phyloP scores from a whole-genome alignment of 192 early-diverging fungal genomes.

The Umbelopsis sp. region DNA sequence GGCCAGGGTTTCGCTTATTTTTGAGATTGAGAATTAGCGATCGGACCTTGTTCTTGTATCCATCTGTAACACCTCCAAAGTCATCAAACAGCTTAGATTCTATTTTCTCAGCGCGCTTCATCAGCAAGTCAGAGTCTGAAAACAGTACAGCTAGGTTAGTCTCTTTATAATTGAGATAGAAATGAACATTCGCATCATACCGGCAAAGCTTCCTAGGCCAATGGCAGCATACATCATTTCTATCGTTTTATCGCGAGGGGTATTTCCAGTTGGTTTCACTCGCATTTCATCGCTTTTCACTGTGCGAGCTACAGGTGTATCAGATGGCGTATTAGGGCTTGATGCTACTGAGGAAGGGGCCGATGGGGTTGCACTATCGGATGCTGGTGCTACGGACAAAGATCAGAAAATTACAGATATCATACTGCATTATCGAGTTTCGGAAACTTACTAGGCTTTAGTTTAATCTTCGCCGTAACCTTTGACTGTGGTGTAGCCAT shows the following conservation, averaged over 20 bases:
- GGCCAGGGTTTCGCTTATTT: conserved; percentile 74
- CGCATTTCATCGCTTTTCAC: conserved; percentile 59
- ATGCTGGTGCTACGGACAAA: background rate
- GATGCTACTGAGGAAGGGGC: conserved; percentile 42
- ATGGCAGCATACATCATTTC: conserved; percentile 84
- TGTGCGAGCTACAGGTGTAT: conserved; percentile 50
- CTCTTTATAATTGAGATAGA: no score
- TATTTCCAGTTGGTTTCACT: conserved; percentile 57
- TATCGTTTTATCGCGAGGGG: conserved; percentile 73
- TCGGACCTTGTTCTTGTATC: conserved; percentile 77
- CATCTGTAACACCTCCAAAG: conserved; percentile 45
- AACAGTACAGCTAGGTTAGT: conserved; percentile 23
- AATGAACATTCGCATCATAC: conserved; percentile 35
- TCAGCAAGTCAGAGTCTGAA: conserved; percentile 53
- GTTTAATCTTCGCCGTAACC: background rate
- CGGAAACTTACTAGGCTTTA: conserved; percentile 27
- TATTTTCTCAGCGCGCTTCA: conserved; percentile 56
- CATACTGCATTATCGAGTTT: background rate
- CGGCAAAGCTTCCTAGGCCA: conserved; percentile 53
- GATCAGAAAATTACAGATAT: no score
- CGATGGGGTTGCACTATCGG: conserved; percentile 22
- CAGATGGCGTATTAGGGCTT: conserved; percentile 34
- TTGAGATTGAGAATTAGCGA: conserved; percentile 79
- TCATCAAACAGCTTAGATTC: conserved; percentile 66
- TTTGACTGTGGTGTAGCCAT: conserved; percentile 4